Conservation (phyloP, 768 basidiomycete genomes). For the Clavulina sp. region DNA sequence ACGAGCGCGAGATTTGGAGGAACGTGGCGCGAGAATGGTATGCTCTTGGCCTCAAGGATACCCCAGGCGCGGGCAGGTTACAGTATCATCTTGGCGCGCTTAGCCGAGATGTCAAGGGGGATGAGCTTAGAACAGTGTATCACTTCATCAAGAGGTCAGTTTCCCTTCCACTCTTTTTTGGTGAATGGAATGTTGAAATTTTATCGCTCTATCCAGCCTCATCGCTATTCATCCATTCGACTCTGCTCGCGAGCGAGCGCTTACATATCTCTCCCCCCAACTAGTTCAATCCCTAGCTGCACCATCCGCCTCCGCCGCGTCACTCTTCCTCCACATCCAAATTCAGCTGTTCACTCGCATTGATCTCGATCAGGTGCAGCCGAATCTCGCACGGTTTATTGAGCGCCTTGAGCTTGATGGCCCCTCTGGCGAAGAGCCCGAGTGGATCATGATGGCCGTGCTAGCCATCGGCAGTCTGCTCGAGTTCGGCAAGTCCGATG, state of each 20-base stretch:
- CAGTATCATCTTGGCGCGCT: conserved; percentile 89
- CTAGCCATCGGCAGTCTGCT: conserved; percentile 67
- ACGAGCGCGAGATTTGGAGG: conserved; percentile 74
- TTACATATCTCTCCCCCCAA: conserved; percentile 69
- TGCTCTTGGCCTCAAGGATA: conserved; percentile 64
- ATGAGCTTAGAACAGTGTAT: conserved; percentile 74
- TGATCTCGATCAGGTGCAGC: conserved; percentile 77
- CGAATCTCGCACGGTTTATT: conserved; percentile 65
- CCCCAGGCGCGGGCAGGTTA: conserved; percentile 84
- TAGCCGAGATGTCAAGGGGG: conserved; percentile 61
- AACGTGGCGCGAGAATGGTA: conserved; percentile 88
- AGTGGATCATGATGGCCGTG: conserved; percentile 95
- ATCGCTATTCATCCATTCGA: conserved; percentile 78
- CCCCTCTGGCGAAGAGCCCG: conserved; percentile 49
- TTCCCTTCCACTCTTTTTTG: conserved; percentile 6
- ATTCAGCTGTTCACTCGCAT: conserved; percentile 97
- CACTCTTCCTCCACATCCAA: conserved; percentile 81
- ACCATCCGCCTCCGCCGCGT: conserved; percentile 25
- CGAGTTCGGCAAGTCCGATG: conserved; percentile 69
- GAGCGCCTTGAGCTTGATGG: conserved; percentile 68
- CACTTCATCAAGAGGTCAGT: conserved; percentile 87
- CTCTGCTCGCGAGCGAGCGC: conserved; percentile 76
- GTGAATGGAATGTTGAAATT: neutral
- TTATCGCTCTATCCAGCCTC: conserved; percentile 35
- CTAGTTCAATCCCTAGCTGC: conserved; percentile 16